Evolutionary conservation across 495 filamentous ascomycete species (phyloP), one percentile per base, ranked within the genome.

Genomic region (Neurospora tetraspora): DNA sequence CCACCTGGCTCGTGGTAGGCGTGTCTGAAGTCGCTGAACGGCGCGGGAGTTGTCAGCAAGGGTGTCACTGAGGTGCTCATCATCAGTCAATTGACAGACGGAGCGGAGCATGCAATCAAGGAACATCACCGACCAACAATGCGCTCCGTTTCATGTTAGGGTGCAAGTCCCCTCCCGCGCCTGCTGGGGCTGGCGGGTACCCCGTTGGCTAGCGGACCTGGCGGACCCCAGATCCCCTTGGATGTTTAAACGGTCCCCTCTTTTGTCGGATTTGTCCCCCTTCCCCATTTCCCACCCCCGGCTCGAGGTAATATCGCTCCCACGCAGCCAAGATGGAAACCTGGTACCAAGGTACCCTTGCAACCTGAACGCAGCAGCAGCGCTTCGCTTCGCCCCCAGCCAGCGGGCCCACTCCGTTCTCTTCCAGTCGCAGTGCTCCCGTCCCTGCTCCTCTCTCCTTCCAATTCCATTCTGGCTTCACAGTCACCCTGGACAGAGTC

Each of bases 61-160:
- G 53, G 53, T 61, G 11, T 23, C 53, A 31, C 27, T 36, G 20
- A 27, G 61, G 8, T 39, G 20, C 69, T 70, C 47, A 59, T 59
- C 47, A 31, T 59, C 47, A 27, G 69, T 31, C 39, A 31, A 31
- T 40, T 47, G 70, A 34, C 40, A 43, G 34, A 37, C 40, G 70
- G 34, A 37, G 68, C 68, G 20, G 42, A 61, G 37, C 69, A 45
- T n/a, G n/a, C n/a, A n/a, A n/a, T n/a, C n/a, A n/a, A n/a, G n/a
- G n/a, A n/a, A n/a, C n/a, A n/a, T n/a, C n/a, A n/a, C n/a, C n/a
- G n/a, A n/a, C n/a, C n/a, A n/a, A n/a, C n/a, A n/a, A n/a, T n/a
- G n/a, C n/a, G n/a, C 73, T 72, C 75, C 73, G 71, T 76, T 76
- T 76, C 73, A 71, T 43, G 73, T 76, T 74, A 72, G 69, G 10